These are phyloP conservation scores for Mucor sp. DNA, from an alignment of 371 early-diverging fungal species.

Conservation along the genomic window DNA sequence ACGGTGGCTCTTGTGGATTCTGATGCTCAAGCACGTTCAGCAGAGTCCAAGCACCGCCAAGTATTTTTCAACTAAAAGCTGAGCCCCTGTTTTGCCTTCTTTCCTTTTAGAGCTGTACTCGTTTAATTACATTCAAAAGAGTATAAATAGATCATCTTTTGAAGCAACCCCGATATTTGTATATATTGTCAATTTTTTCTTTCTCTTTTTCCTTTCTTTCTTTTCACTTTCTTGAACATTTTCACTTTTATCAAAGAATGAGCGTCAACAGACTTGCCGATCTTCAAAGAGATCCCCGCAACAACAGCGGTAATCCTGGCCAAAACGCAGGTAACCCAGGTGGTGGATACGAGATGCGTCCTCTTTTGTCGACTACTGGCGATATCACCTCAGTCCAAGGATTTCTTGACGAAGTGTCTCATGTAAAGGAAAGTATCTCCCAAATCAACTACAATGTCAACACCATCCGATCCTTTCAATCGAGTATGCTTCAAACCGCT, in stretches of 20 bases:
- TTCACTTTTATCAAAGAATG: conserved; percentile 26
- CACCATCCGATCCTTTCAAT: conserved; percentile 35
- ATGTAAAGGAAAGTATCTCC: conserved; percentile 43
- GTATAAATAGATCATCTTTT: background rate
- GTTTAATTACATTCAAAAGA: background rate
- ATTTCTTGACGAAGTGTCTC: conserved; percentile 39
- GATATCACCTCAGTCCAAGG: conserved; percentile 33
- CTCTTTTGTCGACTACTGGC: conserved; percentile 37
- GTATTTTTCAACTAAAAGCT: background rate
- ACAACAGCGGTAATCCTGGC: conserved; percentile 14
- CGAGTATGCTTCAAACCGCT: conserved; percentile 42
- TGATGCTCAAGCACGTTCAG: too few relatives aligned
- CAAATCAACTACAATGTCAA: conserved; percentile 42
- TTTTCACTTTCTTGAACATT: conserved; percentile 5
- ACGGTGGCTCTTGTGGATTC: too few relatives aligned
- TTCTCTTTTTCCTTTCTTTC: background rate
- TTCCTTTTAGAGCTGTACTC: background rate
- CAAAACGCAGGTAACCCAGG: conserved; percentile 8
- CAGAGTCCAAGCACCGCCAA: too few relatives aligned
- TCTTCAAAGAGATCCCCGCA: conserved; percentile 21
- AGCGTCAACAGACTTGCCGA: conserved; percentile 53
- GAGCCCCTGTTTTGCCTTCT: background rate
- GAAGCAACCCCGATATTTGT: background rate
- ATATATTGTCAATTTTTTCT: background rate
- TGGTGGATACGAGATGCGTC: conserved; percentile 50